Conservation (phyloP, 2,329 filamentous ascomycete species). For the Phoma sp. region DNA sequence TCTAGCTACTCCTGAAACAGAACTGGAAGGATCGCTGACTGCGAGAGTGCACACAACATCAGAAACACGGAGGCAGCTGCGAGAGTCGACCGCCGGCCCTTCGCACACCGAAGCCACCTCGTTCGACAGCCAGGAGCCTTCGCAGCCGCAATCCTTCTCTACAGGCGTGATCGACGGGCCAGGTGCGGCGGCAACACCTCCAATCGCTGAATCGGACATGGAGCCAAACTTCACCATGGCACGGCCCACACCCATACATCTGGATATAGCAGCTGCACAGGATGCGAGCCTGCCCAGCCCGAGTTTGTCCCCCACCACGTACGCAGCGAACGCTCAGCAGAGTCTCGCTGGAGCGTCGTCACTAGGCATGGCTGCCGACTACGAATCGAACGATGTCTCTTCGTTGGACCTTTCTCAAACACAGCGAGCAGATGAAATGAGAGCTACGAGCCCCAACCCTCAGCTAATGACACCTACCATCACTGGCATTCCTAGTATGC, state of each 20-base stretch:
- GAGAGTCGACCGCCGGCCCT: conserved; percentile 34
- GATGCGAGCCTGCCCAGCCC: conserved; percentile 95
- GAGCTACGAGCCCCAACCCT: conserved; percentile 33
- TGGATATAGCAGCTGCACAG: conserved; percentile 76
- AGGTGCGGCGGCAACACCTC: conserved; percentile 74
- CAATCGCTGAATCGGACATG: conserved; percentile 74
- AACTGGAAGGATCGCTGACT: conserved; percentile 33
- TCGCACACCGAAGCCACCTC: conserved; percentile 25
- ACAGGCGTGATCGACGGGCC: conserved; percentile 41
- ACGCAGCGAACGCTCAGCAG: conserved; percentile 68
- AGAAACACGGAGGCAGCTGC: conserved; percentile 32
- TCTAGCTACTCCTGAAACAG: conserved; percentile 49
- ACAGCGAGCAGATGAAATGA: conserved; percentile 25
- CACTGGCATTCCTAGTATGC: conserved; percentile 82
- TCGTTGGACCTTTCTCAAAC: conserved; percentile 42
- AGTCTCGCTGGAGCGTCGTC: conserved; percentile 37
- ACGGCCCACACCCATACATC: conserved; percentile 50
- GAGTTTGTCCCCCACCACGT: conserved; percentile 85
- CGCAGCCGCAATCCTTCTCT: conserved; percentile 31
- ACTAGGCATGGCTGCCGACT: conserved; percentile 35
- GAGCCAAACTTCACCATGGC: conserved; percentile 61
- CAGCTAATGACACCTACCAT: conserved; percentile 54
- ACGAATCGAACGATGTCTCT: conserved; percentile 45
- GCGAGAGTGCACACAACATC: conserved; percentile 28
- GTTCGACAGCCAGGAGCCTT: conserved; percentile 21